Conservation (phyloP, 228 moss, liverwort and hornwort species). For the Sphagnum fallax region DNA sequence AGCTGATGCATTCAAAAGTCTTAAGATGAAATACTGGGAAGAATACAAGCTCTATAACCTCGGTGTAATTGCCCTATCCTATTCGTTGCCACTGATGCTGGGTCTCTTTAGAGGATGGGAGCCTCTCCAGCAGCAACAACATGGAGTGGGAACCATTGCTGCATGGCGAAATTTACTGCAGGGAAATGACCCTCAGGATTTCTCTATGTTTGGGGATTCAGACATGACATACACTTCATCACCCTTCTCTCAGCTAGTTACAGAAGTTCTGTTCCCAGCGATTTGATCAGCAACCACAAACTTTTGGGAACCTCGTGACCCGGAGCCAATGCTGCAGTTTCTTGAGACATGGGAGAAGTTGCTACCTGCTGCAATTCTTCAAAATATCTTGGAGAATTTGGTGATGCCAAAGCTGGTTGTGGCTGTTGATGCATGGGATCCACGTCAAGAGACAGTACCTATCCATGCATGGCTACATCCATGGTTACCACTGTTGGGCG, state of each 20-base stretch:
- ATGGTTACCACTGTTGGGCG: constrained; percentile 82
- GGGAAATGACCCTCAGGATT: constrained; percentile 62
- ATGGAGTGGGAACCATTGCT: constrained; percentile 60
- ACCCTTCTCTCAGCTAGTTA: constrained; percentile 81
- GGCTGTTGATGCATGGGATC: constrained; percentile 95
- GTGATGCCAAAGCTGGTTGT: constrained; percentile 82
- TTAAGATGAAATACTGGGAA: constrained; percentile 60
- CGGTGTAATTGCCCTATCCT: constrained; percentile 69
- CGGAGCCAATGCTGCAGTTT: constrained; percentile 88
- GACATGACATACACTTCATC: constrained; percentile 30
- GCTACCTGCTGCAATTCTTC: constrained; percentile 62
- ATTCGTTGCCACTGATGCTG: constrained; percentile 59
- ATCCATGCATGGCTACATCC: constrained; percentile 98
- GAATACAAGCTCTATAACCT: constrained; percentile 80
- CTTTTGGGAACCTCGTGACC: constrained; percentile 88
- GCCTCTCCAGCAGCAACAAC: constrained; percentile 65
- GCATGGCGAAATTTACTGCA: constrained; percentile 72
- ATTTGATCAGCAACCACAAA: constrained; percentile 68
- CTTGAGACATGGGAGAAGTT: constrained; percentile 91
- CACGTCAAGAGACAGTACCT: constrained; percentile 83
- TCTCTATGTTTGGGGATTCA: constrained; percentile 59
- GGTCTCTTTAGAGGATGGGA: constrained; percentile 83
- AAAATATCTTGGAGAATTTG: constrained; percentile 69
- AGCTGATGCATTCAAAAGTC: constrained; percentile 56
- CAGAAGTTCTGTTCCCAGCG: constrained; percentile 79